Evolutionary conservation across 176 grass and related monocot genomes (phyloP).

Genomic region (Ensete ventricosum): DNA sequence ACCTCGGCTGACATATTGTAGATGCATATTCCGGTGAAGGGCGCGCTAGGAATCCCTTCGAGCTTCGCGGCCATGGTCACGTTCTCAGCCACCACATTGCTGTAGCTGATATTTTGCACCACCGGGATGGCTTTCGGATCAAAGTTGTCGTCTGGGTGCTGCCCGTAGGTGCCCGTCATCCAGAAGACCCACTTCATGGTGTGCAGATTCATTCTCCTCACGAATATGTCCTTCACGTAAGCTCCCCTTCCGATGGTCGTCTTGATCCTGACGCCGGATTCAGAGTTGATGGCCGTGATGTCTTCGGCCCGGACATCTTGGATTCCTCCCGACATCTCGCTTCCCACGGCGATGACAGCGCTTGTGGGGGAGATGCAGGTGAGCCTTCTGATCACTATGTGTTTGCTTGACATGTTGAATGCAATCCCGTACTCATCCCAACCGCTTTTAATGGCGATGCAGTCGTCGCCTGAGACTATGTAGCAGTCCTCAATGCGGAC

Average conservation of each 20-base stretch:
- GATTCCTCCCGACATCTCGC: constrained; percentile 85
- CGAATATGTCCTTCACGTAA: constrained; percentile 68
- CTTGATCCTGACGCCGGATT: constrained; percentile 79
- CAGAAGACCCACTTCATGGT: constrained; percentile 95
- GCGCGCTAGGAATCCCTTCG: constrained; percentile 53
- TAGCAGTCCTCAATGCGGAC: constrained; percentile 80
- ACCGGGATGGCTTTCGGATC: constrained; percentile 55
- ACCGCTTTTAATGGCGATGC: constrained; percentile 81
- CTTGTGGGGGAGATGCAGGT: constrained; percentile 88
- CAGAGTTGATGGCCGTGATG: constrained; percentile 70
- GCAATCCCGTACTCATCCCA: constrained; percentile 87
- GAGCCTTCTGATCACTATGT: constrained; percentile 58
- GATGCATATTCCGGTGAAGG: constrained; percentile 73
- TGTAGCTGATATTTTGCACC: constrained; percentile 47
- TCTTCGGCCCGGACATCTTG: constrained; percentile 63
- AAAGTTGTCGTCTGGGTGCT: constrained; percentile 61
- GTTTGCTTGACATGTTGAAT: constrained; percentile 74
- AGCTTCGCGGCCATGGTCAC: constrained; percentile 50
- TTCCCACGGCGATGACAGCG: constrained; percentile 82
- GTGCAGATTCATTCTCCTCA: constrained; percentile 48
- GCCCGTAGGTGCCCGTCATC: constrained; percentile 69
- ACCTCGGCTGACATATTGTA: constrained; percentile 35
- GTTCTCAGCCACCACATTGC: constrained; percentile 66
- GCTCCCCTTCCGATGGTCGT: constrained; percentile 78
- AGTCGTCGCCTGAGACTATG: constrained; percentile 88